A percentile compares a stretch with the other conserved stretches of the same genome.
phyloP scores from a whole-genome alignment of 768 basidiomycete species.

The Suillus luteus region DNA sequence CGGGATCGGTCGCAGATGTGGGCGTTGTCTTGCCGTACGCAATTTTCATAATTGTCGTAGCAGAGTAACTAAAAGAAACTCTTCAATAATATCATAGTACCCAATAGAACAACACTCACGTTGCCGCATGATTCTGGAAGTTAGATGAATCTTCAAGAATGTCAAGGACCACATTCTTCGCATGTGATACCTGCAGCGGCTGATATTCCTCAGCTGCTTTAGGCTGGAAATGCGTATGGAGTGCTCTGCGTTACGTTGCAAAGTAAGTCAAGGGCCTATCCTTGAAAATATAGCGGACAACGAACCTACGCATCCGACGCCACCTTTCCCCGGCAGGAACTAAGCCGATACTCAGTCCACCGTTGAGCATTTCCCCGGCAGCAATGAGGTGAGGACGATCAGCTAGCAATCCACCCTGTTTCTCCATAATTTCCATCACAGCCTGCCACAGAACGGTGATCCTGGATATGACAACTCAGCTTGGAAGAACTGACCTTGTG shows the following conservation, averaged over 20 bases:
- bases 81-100: too few relatives aligned
- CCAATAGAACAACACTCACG: not conserved
- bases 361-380: not conserved
- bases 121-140: not conserved
- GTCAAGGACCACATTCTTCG: not conserved
- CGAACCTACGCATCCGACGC: not conserved
- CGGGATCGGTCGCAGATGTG: too few relatives aligned
- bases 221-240: not conserved
- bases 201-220: not conserved
- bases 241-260: not conserved
- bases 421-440: not conserved
- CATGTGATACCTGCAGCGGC: not conserved
- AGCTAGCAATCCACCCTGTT: not conserved
- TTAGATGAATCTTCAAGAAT: not conserved
- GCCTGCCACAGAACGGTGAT: not conserved
- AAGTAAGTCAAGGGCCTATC: not conserved
- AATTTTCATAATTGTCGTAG: too few relatives aligned
- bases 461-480: not conserved
- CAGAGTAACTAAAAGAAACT: too few relatives aligned
- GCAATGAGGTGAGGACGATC: not conserved
- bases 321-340: not conserved
- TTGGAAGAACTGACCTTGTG: not conserved
- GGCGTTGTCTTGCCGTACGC: too few relatives aligned
- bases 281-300: not conserved
- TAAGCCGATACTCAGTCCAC: not conserved